Evolutionary conservation across 2,329 filamentous ascomycete genomes (phyloP).

Genomic region (Monosporascus sp.): DNA sequence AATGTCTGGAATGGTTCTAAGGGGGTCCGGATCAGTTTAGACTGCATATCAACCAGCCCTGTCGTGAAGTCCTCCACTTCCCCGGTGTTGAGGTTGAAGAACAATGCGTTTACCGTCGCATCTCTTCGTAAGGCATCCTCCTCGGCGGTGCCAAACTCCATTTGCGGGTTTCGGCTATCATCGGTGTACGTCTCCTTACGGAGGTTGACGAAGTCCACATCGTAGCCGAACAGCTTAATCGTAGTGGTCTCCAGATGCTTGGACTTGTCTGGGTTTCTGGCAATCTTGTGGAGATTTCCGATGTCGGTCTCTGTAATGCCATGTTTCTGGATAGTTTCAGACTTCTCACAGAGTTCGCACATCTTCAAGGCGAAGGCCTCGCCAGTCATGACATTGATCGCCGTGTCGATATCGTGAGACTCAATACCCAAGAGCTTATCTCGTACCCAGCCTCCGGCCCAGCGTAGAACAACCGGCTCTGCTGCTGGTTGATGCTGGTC

Average conservation of each 20-base stretch:
- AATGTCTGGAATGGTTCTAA: slow-evolving; percentile 88
- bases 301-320: slow-evolving; percentile 52
- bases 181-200: slow-evolving; percentile 85
- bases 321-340: slow-evolving; percentile 58
- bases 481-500: slow-evolving; percentile 42
- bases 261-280: slow-evolving; percentile 89
- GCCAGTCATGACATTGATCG: slow-evolving; percentile 81
- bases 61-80: slow-evolving; percentile 80
- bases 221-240: slow-evolving; percentile 75
- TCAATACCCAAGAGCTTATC: slow-evolving; percentile 70
- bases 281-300: slow-evolving; percentile 79
- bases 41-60: slow-evolving; percentile 69
- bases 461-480: slow-evolving; percentile 61
- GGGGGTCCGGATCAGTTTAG: slow-evolving; percentile 74
- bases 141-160: slow-evolving; percentile 88
- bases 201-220: slow-evolving; percentile 91
- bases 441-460: slow-evolving; percentile 83
- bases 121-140: slow-evolving; percentile 88
- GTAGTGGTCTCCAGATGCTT: slow-evolving; percentile 94
- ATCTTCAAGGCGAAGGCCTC: slow-evolving; percentile 67
- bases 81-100: slow-evolving; percentile 83
- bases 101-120: slow-evolving; percentile 91
- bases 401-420: slow-evolving; percentile 79
- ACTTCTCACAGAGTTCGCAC: slow-evolving; percentile 59
- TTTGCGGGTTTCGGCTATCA: slow-evolving; percentile 82